These are phyloP conservation scores for Penicillium alfredii DNA, from an alignment of 495 filamentous ascomycete genomes.

Conservation along the genomic window DNA sequence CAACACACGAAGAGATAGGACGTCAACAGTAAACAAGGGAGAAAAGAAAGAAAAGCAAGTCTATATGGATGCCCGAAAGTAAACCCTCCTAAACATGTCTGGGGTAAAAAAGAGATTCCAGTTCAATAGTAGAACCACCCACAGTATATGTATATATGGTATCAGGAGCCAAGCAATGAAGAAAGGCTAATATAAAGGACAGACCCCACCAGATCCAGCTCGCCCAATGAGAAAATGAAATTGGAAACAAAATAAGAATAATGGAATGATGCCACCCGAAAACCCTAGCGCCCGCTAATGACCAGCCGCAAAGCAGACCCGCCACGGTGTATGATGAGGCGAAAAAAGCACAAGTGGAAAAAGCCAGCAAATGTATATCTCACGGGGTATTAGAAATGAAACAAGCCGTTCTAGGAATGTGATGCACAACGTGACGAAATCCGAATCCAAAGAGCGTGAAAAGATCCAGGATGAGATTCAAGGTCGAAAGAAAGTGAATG, in stretches of 20 bases:
- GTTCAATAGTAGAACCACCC: neutral
- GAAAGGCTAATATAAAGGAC: neutral
- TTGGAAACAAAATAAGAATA: no score
- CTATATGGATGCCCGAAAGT: neutral
- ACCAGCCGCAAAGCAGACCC: constrained; percentile 34
- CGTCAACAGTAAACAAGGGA: neutral
- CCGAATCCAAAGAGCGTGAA: constrained; percentile 6
- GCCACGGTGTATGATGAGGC: constrained; percentile 28
- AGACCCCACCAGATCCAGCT: no score
- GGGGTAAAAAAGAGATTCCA: neutral
- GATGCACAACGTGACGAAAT: constrained; percentile 17
- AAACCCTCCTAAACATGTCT: neutral
- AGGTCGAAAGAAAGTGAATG: neutral
- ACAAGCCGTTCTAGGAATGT: constrained; percentile 26
- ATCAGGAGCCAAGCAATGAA: neutral
- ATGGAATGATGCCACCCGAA: constrained; percentile 36
- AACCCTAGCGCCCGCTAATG: constrained; percentile 42
- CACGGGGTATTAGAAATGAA: constrained; percentile 32
- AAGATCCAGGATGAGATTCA: neutral
- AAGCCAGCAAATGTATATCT: constrained; percentile 13
- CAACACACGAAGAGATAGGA: neutral
- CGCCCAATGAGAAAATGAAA: constrained; percentile 18
- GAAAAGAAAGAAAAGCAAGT: constrained; percentile 1
- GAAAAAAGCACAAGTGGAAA: constrained; percentile 13
- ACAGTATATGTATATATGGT: neutral